Evolutionary conservation across 208 protist species (phyloP), one percentile per base, ranked within the genome.

Genomic region (Phytomonas francai): DNA sequence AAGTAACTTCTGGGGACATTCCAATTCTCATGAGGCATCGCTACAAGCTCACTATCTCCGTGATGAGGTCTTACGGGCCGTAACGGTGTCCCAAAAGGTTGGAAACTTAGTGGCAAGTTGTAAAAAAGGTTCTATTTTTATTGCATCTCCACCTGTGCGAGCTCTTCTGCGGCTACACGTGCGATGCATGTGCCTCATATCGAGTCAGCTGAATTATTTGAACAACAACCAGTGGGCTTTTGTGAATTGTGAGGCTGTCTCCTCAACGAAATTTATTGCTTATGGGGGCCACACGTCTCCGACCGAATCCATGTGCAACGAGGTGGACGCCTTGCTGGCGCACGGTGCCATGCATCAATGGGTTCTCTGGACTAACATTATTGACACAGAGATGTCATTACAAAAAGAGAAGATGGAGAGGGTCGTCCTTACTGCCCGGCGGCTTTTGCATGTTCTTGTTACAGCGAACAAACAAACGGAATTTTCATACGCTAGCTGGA

Each of bases 271-370:
- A 19, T 67, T 87, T n/a, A 32, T 34, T 9, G 61, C 83, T 16
- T 69, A 83, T 59, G 81, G 81, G 12, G 56, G 75, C 64, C 77
- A 77, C 58, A 76, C 64, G 27, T 71, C 72, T 11, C 76, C 76
- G 7, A 72, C 62, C 19, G 68, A 70, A 59, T 70, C 69, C 0
- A 73, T 65, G 58, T 73, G 72, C 9, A 70, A 72, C 56, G 73
- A 58, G 42, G 66, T 74, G 12, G 65, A 75, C 65, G 71, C 81
- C 33, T 70, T 89, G 19, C 65, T 91, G 36, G 72, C 74, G 27
- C 80, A 82, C 58, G 83, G 83, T n/a, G 85, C 78, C 25, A 65
- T 79, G 36, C 60, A 63, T 28, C 72, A 89, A 74, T 87, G 80
- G 85, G 51, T 78, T 59, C 69, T 66, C 25, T 91, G 85, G 85